A percentile compares a stretch with the other conserved stretches of the same genome.
Evolutionary conservation across 2,329 filamentous ascomycete species (phyloP).

Genomic region (Elsinoe arachidis): DNA sequence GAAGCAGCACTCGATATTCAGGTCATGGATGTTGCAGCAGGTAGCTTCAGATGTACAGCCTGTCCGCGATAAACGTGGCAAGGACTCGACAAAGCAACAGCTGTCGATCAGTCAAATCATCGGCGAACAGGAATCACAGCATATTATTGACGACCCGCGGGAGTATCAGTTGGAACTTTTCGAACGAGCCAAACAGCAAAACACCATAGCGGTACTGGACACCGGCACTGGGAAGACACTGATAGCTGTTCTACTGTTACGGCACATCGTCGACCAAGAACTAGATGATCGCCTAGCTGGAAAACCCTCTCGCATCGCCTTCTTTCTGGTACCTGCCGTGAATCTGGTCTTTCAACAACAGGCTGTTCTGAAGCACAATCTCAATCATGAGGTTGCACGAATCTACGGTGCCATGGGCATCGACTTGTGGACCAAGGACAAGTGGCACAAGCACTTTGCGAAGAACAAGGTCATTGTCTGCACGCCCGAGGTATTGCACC

Average conservation of each 20-base stretch:
- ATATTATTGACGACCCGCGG: constrained; percentile 66
- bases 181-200: constrained; percentile 72
- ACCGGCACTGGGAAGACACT: constrained; percentile 95
- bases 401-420: constrained; percentile 63
- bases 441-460: constrained; percentile 50
- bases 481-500: constrained; percentile 77
- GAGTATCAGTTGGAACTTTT: constrained; percentile 92
- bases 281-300: constrained; percentile 58
- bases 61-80: constrained; percentile 29
- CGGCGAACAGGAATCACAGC: constrained; percentile 41
- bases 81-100: constrained; percentile 34
- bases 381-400: constrained; percentile 64
- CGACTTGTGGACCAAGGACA: constrained; percentile 51
- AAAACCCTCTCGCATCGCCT: constrained; percentile 57
- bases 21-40: constrained; percentile 35
- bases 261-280: constrained; percentile 68
- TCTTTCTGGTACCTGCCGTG: constrained; percentile 83
- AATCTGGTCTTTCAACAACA: constrained; percentile 85
- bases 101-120: constrained; percentile 48
- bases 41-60: constrained; percentile 35
- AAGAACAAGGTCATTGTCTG: constrained; percentile 81
- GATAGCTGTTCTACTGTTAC: constrained; percentile 81
- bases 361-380: constrained; percentile 69
- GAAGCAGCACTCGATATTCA: constrained; percentile 36
- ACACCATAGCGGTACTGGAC: constrained; percentile 86